Conservation (phyloP, 1,139 yeast species). For the Nakaseomyces sp. region DNA sequence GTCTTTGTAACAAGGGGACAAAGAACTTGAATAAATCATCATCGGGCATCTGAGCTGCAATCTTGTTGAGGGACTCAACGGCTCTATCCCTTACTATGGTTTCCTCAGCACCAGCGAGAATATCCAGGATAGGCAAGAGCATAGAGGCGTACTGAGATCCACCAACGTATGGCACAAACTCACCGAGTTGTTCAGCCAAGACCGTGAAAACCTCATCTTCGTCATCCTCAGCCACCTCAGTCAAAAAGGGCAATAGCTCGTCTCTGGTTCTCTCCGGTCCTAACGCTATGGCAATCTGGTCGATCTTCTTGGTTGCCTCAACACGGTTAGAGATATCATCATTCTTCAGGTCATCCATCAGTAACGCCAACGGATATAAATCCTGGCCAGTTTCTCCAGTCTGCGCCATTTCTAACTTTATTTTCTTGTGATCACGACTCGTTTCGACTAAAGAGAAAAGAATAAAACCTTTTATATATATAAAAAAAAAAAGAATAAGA, state of each 20-base stretch:
- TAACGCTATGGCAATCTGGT: constrained; percentile 88
- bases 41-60: constrained; percentile 54
- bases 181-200: constrained; percentile 82
- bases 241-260: constrained; percentile 83
- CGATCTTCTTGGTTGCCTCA: constrained; percentile 89
- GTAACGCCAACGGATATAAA: constrained; percentile 85
- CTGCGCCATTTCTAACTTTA: not conserved
- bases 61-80: constrained; percentile 68
- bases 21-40: constrained; percentile 61
- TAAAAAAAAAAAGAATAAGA: too few species aligned
- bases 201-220: constrained; percentile 97
- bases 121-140: constrained; percentile 73
- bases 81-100: constrained; percentile 95
- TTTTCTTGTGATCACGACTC: not conserved
- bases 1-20: constrained; percentile 65
- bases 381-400: constrained; percentile 35
- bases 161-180: constrained; percentile 79
- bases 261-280: constrained; percentile 89
- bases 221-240: constrained; percentile 91
- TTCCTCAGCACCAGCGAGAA: constrained; percentile 91
- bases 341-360: constrained; percentile 93
- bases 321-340: constrained; percentile 92
- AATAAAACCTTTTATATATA: too few species aligned
- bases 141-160: constrained; percentile 72
- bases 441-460: not conserved